These are phyloP conservation scores for Curvularia eragrostidis DNA, from an alignment of 2,329 filamentous ascomycete genomes.

Conservation along the genomic window DNA sequence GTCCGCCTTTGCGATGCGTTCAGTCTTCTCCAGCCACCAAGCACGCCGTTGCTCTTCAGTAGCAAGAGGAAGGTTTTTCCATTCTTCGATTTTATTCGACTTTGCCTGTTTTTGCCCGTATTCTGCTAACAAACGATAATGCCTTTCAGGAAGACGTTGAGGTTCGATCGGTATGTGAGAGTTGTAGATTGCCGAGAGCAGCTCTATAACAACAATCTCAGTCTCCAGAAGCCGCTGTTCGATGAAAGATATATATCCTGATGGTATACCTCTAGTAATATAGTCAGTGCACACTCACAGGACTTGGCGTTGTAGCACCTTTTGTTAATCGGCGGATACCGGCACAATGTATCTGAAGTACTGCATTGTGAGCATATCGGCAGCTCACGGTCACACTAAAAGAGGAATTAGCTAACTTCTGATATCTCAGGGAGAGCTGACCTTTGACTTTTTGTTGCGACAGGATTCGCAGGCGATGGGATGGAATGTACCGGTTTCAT, in stretches of 20 bases:
- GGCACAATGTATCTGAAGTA: slow-evolving; percentile 16
- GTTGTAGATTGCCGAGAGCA: slow-evolving; percentile 25
- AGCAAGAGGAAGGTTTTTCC: slow-evolving; percentile 24
- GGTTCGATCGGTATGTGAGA: slow-evolving; percentile 15
- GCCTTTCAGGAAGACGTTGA: slow-evolving; percentile 13
- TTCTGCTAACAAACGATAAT: slow-evolving; percentile 17
- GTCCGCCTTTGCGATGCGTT: slow-evolving; percentile 1
- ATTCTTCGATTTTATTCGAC: slow-evolving; percentile 30
- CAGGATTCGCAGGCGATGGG: slow-evolving; percentile 37
- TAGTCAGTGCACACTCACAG: not conserved
- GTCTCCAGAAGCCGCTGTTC: slow-evolving; percentile 33
- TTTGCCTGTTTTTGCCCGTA: slow-evolving; percentile 27
- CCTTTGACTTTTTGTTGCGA: slow-evolving; percentile 37
- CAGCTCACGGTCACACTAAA: slow-evolving; percentile 29
- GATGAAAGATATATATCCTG: slow-evolving; percentile 31
- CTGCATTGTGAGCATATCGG: slow-evolving; percentile 31
- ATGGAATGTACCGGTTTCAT: slow-evolving; percentile 18
- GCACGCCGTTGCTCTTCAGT: slow-evolving; percentile 19
- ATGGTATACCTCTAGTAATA: slow-evolving; percentile 29
- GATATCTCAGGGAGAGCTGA: slow-evolving; percentile 4
- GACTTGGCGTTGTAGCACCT: slow-evolving; percentile 15
- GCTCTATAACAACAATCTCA: slow-evolving; percentile 29
- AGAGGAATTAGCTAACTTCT: slow-evolving; percentile 7
- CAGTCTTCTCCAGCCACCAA: slow-evolving; percentile 24
- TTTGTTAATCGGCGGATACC: slow-evolving; percentile 32